Percentiles rank a stretch among this genome's conserved stretches.
Conservation (phyloP, 108 stramenopile genomes). For the Skeletonema menzelii region DNA sequence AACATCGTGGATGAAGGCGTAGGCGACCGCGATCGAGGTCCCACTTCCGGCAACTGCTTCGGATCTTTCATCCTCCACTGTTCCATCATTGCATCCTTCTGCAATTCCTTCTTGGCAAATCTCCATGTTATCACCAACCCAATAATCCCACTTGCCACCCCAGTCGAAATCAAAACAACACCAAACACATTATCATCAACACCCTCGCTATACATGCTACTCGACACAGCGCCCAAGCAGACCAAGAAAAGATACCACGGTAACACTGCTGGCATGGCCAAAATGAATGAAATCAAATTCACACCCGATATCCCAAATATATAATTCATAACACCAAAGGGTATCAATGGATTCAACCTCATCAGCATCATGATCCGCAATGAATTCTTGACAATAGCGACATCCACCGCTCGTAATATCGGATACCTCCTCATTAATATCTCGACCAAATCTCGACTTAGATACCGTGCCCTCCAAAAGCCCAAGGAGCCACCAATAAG, state of each 20-base stretch:
- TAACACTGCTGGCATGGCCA: slow-evolving; percentile 28
- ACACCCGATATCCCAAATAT: slow-evolving; percentile 43
- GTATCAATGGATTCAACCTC: slow-evolving; percentile 36
- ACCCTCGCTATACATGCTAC: not conserved
- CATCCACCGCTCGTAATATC: slow-evolving; percentile 33
- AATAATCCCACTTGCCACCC: slow-evolving; percentile 29
- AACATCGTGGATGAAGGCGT: not conserved
- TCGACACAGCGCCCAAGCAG: slow-evolving; percentile 31
- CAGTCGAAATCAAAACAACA: slow-evolving; percentile 23
- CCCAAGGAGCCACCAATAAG: slow-evolving; percentile 28
- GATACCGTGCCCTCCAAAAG: slow-evolving; percentile 33
- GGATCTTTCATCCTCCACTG: not conserved
- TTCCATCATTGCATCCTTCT: slow-evolving; percentile 18
- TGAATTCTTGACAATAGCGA: slow-evolving; percentile 29
- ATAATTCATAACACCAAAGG: slow-evolving; percentile 45
- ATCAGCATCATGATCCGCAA: slow-evolving; percentile 37
- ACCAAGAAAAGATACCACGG: slow-evolving; percentile 44
- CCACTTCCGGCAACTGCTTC: not conserved
- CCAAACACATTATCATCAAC: slow-evolving; percentile 1
- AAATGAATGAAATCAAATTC: slow-evolving; percentile 8
- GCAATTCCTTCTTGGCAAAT: slow-evolving; percentile 49
- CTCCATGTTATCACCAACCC: slow-evolving; percentile 45
- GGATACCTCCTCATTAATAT: slow-evolving; percentile 38
- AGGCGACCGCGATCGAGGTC: not conserved
- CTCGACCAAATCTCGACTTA: slow-evolving; percentile 38